Evolutionary conservation across 1,284 basidiomycete genomes (phyloP).

Genomic region (Gymnopus androsaceus): DNA sequence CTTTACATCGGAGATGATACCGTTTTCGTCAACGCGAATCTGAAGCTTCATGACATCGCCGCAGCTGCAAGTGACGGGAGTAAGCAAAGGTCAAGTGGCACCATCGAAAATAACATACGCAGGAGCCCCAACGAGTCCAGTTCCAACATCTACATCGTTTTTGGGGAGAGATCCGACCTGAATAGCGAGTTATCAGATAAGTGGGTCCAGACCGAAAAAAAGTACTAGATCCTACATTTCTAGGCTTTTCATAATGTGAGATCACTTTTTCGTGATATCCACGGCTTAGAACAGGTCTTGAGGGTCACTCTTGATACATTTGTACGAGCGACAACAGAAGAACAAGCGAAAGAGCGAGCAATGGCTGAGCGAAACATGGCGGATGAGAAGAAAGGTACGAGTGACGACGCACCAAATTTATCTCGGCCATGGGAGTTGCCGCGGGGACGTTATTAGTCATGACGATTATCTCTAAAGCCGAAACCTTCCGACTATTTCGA

Average conservation of each 20-base stretch:
- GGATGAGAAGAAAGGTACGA: constrained; percentile 8
- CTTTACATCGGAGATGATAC: constrained; percentile 97
- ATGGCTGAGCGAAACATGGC: constrained; percentile 69
- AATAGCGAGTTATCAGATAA: constrained; percentile 56
- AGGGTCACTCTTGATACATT: constrained; percentile 40
- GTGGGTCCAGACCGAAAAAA: constrained; percentile 29
- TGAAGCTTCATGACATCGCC: constrained; percentile 99
- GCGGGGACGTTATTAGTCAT: no score
- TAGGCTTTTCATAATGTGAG: constrained; percentile 92
- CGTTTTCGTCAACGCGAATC: constrained; percentile 94
- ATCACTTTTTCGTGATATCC: constrained; percentile 93
- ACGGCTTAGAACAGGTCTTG: constrained; percentile 57
- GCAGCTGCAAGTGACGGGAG: constrained; percentile 49
- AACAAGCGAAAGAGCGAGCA: constrained; percentile 50
- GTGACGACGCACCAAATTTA: constrained; percentile 6
- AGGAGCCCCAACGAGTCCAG: constrained; percentile 97
- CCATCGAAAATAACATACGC: constrained; percentile 66
- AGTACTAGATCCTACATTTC: constrained; percentile 72
- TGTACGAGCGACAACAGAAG: constrained; percentile 37
- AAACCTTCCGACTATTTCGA: no score
- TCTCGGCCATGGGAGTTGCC: no score
- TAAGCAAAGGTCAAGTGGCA: constrained; percentile 20
- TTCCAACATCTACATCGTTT: constrained; percentile 89
- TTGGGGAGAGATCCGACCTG: constrained; percentile 96
- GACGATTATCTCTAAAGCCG: no score